Percentiles rank a stretch among this genome's conserved stretches.
Evolutionary conservation across 2,329 filamentous ascomycete species (phyloP).

Genomic region (Monilinia laxa): DNA sequence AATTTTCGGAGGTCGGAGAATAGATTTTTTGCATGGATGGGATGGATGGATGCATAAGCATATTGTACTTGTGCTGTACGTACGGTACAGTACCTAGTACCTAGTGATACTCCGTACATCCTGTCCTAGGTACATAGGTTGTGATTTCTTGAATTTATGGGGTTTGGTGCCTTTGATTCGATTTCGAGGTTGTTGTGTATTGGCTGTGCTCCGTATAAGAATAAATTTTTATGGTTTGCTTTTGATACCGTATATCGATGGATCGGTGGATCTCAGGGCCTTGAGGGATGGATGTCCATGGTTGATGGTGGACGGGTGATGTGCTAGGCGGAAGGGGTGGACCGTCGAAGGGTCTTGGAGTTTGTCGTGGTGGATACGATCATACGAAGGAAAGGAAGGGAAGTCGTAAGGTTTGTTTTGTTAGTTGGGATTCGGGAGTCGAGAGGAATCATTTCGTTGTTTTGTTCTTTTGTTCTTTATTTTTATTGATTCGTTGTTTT

Average conservation of each 20-base stretch:
- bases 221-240: too few relatives aligned
- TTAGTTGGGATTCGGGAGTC: not conserved
- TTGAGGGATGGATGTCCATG: too few relatives aligned
- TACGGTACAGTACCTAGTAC: not conserved
- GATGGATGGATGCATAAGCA: not conserved
- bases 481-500: too few relatives aligned
- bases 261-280: not conserved
- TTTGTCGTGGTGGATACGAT: slow-evolving; percentile 1
- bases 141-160: not conserved
- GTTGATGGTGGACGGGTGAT: not conserved
- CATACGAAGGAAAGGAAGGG: not conserved
- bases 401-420: not conserved
- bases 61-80: not conserved
- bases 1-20: not conserved
- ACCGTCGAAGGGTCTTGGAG: not conserved
- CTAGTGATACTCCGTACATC: not conserved
- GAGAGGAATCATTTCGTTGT: too few relatives aligned
- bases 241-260: too few relatives aligned
- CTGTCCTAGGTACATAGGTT: not conserved
- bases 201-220: too few relatives aligned
- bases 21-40: not conserved
- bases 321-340: not conserved
- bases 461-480: too few relatives aligned
- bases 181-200: too few relatives aligned
- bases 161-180: not conserved